A percentile compares a stretch with the other conserved stretches of the same genome.
These are phyloP conservation scores for Aureobasidium sp. DNA, from an alignment of 2,329 filamentous ascomycete species.

Conservation along the genomic window DNA sequence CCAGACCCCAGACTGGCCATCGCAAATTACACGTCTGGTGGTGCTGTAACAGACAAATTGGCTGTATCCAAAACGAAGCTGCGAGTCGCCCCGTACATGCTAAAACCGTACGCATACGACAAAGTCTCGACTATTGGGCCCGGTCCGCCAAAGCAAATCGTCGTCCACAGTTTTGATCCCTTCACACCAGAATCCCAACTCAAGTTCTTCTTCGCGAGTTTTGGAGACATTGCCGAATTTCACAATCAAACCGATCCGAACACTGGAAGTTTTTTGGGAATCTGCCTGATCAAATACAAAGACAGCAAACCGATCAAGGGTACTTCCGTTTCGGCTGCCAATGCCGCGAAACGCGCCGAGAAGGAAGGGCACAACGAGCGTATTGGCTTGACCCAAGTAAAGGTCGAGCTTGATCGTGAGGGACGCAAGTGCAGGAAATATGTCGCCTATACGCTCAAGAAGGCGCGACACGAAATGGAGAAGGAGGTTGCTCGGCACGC, in stretches of 20 bases:
- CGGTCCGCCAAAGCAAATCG: conserved; percentile 80
- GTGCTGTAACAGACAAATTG: conserved; percentile 36
- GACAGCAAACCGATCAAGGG: conserved; percentile 55
- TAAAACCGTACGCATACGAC: conserved; percentile 78
- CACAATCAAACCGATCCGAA: conserved; percentile 93
- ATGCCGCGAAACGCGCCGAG: conserved; percentile 75
- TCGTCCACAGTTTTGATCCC: conserved; percentile 95
- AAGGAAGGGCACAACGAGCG: conserved; percentile 69
- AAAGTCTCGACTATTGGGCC: conserved; percentile 76
- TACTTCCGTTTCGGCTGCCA: conserved; percentile 59
- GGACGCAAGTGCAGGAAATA: conserved; percentile 73
- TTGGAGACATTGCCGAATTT: conserved; percentile 81
- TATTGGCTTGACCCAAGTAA: conserved; percentile 69
- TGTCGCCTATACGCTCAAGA: conserved; percentile 66
- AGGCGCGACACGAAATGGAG: conserved; percentile 56
- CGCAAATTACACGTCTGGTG: conserved; percentile 50
- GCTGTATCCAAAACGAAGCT: conserved; percentile 64
- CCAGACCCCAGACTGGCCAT: conserved; percentile 74
- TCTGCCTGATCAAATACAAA: conserved; percentile 84
- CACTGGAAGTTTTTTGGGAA: conserved; percentile 87
- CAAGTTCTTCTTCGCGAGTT: conserved; percentile 67
- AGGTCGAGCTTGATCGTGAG: conserved; percentile 83
- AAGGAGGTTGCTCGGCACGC: conserved; percentile 24
- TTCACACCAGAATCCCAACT: conserved; percentile 74
- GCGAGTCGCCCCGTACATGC: conserved; percentile 66